phyloP scores from a whole-genome alignment of 1,284 basidiomycete species.

The Ceraceosorus guamensis region DNA sequence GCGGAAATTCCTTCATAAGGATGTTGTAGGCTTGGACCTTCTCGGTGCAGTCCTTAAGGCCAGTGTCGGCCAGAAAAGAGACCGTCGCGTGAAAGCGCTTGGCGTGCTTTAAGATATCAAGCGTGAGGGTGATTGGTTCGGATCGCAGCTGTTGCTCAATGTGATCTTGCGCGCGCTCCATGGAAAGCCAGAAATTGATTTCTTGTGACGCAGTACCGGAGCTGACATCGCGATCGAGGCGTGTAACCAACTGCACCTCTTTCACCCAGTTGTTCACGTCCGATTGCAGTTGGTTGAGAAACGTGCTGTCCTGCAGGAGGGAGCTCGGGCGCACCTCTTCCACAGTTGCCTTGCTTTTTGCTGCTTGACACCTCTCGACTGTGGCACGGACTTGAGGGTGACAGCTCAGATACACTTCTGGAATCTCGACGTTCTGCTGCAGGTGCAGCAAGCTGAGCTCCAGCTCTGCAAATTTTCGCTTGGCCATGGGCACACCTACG shows the following conservation, averaged over 20 bases:
- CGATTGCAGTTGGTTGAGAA: conserved; percentile 85
- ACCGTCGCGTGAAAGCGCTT: conserved; percentile 96
- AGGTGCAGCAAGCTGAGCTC: conserved; percentile 91
- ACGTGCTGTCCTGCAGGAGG: conserved; percentile 74
- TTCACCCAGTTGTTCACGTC: conserved; percentile 99
- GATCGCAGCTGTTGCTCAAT: conserved; percentile 86
- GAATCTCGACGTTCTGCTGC: conserved; percentile 98
- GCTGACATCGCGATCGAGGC: conserved; percentile 78
- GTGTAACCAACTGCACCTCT: conserved; percentile 92
- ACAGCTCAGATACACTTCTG: conserved; percentile 84
- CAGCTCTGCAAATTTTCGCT: conserved; percentile 97
- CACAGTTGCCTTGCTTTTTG: conserved; percentile 62
- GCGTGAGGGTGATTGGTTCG: conserved; percentile 81
- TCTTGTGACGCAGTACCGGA: conserved; percentile 95
- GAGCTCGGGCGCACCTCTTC: conserved; percentile 64
- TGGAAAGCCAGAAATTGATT: conserved; percentile 95
- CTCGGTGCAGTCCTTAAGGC: conserved; percentile 62
- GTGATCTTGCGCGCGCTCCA: conserved; percentile 84
- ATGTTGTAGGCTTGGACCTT: conserved; percentile 65
- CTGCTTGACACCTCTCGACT: conserved; percentile 56
- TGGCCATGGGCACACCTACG: conserved; percentile 87
- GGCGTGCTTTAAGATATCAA: conserved; percentile 89
- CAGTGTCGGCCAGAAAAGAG: conserved; percentile 95
- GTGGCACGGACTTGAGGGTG: conserved; percentile 83
- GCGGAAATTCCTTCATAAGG: conserved; percentile 96